Percentiles rank a stretch among this genome's conserved stretches.
Conservation (phyloP, 2,329 filamentous ascomycete species). For the Phialocephala sp. region DNA sequence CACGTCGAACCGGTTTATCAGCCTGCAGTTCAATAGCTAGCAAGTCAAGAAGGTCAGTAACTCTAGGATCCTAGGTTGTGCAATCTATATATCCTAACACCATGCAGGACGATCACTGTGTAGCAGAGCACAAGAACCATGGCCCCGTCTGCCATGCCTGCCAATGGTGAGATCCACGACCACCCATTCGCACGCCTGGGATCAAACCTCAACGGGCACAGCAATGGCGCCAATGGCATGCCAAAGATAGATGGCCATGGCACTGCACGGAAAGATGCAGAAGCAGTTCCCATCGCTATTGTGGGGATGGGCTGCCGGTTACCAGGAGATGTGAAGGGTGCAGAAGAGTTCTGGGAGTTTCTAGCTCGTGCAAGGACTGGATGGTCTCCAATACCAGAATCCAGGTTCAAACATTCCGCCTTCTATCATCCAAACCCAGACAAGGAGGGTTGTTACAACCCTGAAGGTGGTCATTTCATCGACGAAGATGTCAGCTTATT, state of each 20-base stretch:
- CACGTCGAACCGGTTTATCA: neutral
- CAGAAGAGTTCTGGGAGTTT: slow-evolving; percentile 48
- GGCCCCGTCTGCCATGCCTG: slow-evolving; percentile 24
- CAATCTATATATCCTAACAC: neutral
- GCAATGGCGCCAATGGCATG: slow-evolving; percentile 8
- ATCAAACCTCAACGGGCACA: neutral
- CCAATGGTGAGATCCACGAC: slow-evolving; percentile 15
- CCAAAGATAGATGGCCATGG: neutral
- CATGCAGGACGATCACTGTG: neutral
- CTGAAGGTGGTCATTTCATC: slow-evolving; percentile 37
- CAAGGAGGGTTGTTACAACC: slow-evolving; percentile 34
- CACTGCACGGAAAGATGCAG: neutral
- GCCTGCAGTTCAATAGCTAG: neutral
- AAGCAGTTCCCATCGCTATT: slow-evolving; percentile 43
- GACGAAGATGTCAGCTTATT: slow-evolving; percentile 37
- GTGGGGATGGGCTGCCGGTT: slow-evolving; percentile 47
- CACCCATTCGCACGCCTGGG: neutral
- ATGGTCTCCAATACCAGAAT: slow-evolving; percentile 42
- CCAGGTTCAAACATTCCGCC: slow-evolving; percentile 55
- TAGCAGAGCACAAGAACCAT: slow-evolving; percentile 16
- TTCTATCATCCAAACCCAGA: slow-evolving; percentile 58
- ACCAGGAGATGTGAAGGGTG: slow-evolving; percentile 45
- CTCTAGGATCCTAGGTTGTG: neutral
- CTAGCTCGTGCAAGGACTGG: slow-evolving; percentile 45
- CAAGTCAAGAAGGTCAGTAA: neutral